Percentiles rank a stretch among this genome's conserved stretches.
Evolutionary conservation across 495 filamentous ascomycete species (phyloP).

Genomic region (Daldinia vernicosa): DNA sequence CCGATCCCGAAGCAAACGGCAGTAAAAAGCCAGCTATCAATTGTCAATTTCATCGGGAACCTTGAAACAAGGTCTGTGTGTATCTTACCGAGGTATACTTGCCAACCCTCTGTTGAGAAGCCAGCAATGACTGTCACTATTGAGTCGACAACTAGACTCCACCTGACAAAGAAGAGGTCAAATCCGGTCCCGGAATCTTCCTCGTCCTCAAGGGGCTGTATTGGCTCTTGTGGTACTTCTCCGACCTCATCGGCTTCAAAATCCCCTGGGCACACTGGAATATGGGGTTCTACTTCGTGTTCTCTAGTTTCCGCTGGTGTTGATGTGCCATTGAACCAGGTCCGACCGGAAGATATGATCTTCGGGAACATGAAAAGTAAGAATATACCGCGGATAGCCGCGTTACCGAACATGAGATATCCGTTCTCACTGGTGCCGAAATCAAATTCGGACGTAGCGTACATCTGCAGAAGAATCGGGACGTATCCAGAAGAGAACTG

Average conservation of each 20-base stretch:
- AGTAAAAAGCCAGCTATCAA: constrained; percentile 55
- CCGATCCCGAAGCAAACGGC: constrained; percentile 64
- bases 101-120: constrained; percentile 61
- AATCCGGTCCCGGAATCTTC: constrained; percentile 53
- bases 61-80: not conserved
- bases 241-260: constrained; percentile 53
- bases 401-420: constrained; percentile 61
- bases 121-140: constrained; percentile 60
- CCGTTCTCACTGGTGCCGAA: constrained; percentile 64
- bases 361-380: constrained; percentile 63
- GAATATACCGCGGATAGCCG: constrained; percentile 63
- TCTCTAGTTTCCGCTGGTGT: constrained; percentile 12
- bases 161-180: constrained; percentile 63
- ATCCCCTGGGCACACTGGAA: constrained; percentile 49
- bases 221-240: constrained; percentile 55
- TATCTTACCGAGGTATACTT: constrained; percentile 60
- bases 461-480: constrained; percentile 61
- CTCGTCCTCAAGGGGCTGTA: constrained; percentile 42
- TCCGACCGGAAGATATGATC: constrained; percentile 60
- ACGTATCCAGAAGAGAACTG: constrained; percentile 65
- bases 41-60: constrained; percentile 3
- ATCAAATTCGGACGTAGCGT: constrained; percentile 62
- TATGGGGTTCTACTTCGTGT: constrained; percentile 20
- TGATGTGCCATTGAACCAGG: constrained; percentile 49
- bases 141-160: constrained; percentile 62